Conservation (phyloP, 768 basidiomycete species). For the Exsudoporus frostii region DNA sequence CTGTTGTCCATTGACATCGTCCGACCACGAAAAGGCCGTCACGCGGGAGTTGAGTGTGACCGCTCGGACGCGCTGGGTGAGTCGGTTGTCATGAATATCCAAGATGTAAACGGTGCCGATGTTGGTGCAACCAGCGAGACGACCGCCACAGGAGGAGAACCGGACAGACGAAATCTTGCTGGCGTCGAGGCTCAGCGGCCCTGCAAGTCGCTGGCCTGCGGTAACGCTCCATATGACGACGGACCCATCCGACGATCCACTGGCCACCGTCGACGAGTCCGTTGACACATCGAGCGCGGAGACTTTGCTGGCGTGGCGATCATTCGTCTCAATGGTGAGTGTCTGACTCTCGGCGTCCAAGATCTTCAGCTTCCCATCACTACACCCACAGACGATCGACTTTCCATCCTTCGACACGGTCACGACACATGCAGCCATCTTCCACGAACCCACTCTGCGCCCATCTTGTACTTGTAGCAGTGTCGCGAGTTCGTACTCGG, state of each 20-base stretch:
- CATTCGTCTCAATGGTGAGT: not conserved
- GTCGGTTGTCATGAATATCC: not conserved
- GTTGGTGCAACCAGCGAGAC: not conserved
- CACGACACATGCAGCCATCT: not conserved
- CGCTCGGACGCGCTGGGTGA: not conserved
- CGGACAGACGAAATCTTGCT: not conserved
- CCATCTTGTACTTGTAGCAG: not conserved
- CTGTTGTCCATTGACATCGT: not conserved
- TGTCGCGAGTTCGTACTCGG: not conserved
- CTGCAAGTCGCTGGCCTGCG: not conserved
- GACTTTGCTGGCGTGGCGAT: not conserved
- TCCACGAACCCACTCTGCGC: not conserved
- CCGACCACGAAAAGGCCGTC: slow-evolving; percentile 1
- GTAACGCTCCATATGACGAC: not conserved
- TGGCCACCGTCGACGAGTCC: not conserved
- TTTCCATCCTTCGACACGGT: slow-evolving; percentile 1
- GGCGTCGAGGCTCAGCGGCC: not conserved
- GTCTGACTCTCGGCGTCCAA: not conserved
- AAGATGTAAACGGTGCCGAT: not conserved
- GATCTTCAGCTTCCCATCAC: slow-evolving; percentile 1
- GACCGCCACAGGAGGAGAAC: not conserved
- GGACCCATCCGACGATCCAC: slow-evolving; percentile 2
- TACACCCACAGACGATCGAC: slow-evolving; percentile 1
- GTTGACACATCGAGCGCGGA: slow-evolving; percentile 2
- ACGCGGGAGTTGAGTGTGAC: not conserved